Conservation (phyloP, 257 asterid species). For the Agastache rugosa region DNA sequence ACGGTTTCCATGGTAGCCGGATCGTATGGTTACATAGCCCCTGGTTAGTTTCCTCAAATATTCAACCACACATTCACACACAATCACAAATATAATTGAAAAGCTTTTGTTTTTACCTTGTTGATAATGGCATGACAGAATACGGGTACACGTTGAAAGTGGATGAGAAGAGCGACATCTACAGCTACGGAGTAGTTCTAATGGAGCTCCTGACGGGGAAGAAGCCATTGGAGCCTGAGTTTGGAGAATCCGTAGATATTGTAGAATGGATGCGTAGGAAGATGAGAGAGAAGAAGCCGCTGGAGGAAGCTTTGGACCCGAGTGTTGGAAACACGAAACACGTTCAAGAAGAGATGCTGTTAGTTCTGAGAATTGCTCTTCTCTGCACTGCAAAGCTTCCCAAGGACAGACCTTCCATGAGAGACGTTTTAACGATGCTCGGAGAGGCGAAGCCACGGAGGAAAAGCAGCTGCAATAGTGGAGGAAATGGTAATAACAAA, state of each 20-base stretch:
- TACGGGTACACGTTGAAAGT: slow-evolving; percentile 64
- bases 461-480: slow-evolving; percentile 46
- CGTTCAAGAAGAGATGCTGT: slow-evolving; percentile 63
- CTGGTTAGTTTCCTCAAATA: slow-evolving; percentile 50
- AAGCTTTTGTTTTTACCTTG: neutral
- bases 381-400: slow-evolving; percentile 61
- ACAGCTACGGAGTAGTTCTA: slow-evolving; percentile 67
- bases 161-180: slow-evolving; percentile 63
- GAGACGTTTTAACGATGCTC: slow-evolving; percentile 60
- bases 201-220: slow-evolving; percentile 65
- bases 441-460: slow-evolving; percentile 66
- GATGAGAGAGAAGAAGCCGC: slow-evolving; percentile 35
- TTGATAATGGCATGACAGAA: slow-evolving; percentile 42
- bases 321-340: slow-evolving; percentile 45
- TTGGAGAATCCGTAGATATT: slow-evolving; percentile 56
- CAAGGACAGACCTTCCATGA: slow-evolving; percentile 62
- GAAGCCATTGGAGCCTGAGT: slow-evolving; percentile 54
- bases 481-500: slow-evolving; percentile 33
- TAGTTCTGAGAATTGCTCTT: slow-evolving; percentile 56
- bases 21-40: slow-evolving; percentile 73
- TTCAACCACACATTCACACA: neutral
- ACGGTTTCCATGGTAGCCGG: slow-evolving; percentile 64
- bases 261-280: slow-evolving; percentile 53
- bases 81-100: neutral
- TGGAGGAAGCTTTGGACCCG: slow-evolving; percentile 53